Percentiles rank a stretch among this genome's conserved stretches.
These are phyloP conservation scores for Ustilago hordei DNA, from an alignment of 1,284 basidiomycete species.

Conservation along the genomic window DNA sequence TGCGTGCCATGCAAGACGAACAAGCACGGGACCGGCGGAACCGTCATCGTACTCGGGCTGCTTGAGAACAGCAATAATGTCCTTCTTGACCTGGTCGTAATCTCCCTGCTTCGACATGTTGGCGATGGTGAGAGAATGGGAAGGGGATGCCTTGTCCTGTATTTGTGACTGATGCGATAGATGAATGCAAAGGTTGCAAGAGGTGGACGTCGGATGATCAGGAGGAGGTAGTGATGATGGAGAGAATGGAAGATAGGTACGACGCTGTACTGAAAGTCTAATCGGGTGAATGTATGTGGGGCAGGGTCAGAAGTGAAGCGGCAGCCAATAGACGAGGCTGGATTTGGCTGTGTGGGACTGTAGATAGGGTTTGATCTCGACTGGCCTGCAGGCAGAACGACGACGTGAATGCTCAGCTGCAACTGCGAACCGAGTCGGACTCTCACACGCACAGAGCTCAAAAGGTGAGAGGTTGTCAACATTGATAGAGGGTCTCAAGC, in stretches of 20 bases:
- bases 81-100: constrained; percentile 65
- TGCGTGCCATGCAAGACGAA: constrained; percentile 68
- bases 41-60: constrained; percentile 68
- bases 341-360: constrained; percentile 27
- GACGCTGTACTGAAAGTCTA: not conserved
- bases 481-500: not conserved
- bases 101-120: constrained; percentile 57
- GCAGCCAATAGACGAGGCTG: constrained; percentile 21
- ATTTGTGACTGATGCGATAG: not conserved
- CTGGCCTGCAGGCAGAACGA: constrained; percentile 1
- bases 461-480: not conserved
- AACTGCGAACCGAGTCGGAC: not conserved
- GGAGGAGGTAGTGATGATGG: not conserved
- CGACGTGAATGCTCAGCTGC: constrained; percentile 20
- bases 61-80: constrained; percentile 65
- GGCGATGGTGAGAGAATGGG: not conserved
- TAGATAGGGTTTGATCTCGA: constrained; percentile 28
- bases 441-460: not conserved
- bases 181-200: not conserved
- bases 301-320: not conserved
- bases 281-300: constrained; percentile 12
- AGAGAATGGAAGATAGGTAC: constrained; percentile 3
- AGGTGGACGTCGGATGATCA: constrained; percentile 1
- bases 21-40: constrained; percentile 65
- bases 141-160: not conserved